Evolutionary conservation across 2,329 filamentous ascomycete species (phyloP).

Genomic region (Fusarium dimerum): DNA sequence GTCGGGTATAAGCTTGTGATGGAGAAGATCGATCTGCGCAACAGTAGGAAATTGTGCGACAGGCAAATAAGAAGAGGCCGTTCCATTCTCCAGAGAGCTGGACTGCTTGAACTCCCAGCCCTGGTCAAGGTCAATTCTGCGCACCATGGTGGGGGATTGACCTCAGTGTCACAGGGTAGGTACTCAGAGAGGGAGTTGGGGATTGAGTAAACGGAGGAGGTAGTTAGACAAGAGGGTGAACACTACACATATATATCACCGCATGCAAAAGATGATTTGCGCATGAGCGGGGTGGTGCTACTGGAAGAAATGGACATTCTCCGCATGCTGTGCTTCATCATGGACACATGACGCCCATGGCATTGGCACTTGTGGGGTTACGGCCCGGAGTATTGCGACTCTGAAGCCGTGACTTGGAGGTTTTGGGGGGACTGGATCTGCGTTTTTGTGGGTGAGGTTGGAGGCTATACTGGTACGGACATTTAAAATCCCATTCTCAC

Average conservation of each 20-base stretch:
- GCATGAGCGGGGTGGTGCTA: background rate
- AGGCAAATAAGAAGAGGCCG: background rate
- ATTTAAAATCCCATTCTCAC: background rate
- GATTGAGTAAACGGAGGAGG: background rate
- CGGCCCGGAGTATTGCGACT: background rate
- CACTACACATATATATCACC: background rate
- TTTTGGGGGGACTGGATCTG: background rate
- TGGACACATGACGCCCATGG: background rate
- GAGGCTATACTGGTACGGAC: constrained; percentile 1
- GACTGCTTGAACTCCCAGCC: background rate
- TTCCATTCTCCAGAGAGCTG: background rate
- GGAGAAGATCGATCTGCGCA: constrained; percentile 48
- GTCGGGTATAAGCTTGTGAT: constrained; percentile 58
- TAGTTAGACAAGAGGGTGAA: background rate
- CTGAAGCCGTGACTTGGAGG: background rate
- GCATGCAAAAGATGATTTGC: background rate
- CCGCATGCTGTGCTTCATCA: background rate
- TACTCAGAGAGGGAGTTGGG: background rate
- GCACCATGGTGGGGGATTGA: background rate
- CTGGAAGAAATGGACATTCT: background rate
- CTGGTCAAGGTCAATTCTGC: background rate
- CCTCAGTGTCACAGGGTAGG: background rate
- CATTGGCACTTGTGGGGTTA: background rate
- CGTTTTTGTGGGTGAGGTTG: background rate
- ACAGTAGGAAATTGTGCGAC: background rate